A percentile compares a stretch with the other conserved stretches of the same genome.
These are phyloP conservation scores for Podospora didyma DNA, from an alignment of 495 filamentous ascomycete species.

Conservation along the genomic window DNA sequence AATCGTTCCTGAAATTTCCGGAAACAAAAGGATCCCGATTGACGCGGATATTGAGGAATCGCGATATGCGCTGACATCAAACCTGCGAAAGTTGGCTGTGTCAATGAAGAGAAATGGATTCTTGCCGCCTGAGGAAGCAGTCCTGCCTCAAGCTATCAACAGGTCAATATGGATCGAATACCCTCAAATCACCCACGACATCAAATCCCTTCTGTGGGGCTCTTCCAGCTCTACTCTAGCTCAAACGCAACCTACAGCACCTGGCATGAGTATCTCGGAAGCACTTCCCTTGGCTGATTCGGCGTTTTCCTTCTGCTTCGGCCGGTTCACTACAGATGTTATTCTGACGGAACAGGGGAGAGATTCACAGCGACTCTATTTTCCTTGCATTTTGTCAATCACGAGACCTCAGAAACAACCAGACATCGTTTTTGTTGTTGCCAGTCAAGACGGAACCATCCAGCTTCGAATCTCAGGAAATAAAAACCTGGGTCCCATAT, in stretches of 20 bases:
- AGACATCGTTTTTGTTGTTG: conserved; percentile 62
- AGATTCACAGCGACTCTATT: conserved; percentile 57
- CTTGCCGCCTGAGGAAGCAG: conserved; percentile 59
- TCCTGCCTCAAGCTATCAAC: conserved; percentile 63
- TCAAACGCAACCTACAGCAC: conserved; percentile 24
- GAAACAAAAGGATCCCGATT: conserved; percentile 27
- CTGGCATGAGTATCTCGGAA: conserved; percentile 51
- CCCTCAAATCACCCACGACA: conserved; percentile 64
- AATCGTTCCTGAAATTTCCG: conserved; percentile 53
- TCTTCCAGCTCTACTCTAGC: conserved; percentile 46
- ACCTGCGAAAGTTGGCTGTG: conserved; percentile 65
- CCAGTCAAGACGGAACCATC: conserved; percentile 71
- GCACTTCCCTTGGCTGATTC: conserved; percentile 73
- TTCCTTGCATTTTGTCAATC: conserved; percentile 70
- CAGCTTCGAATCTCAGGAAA: conserved; percentile 69
- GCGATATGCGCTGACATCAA: conserved; percentile 54
- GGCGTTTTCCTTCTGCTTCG: conserved; percentile 64
- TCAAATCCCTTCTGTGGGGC: conserved; percentile 61
- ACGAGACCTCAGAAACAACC: conserved; percentile 63
- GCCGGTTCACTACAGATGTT: conserved; percentile 65
- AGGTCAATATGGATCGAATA: conserved; percentile 72
- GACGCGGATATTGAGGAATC: conserved; percentile 43
- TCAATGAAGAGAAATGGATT: conserved; percentile 81
- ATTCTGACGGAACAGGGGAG: conserved; percentile 64
- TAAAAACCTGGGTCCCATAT: conserved; percentile 63